Base-by-base conservation (phyloP, 1,139 yeast genomes). In the Citeromyces hawaiiensis region DNA sequence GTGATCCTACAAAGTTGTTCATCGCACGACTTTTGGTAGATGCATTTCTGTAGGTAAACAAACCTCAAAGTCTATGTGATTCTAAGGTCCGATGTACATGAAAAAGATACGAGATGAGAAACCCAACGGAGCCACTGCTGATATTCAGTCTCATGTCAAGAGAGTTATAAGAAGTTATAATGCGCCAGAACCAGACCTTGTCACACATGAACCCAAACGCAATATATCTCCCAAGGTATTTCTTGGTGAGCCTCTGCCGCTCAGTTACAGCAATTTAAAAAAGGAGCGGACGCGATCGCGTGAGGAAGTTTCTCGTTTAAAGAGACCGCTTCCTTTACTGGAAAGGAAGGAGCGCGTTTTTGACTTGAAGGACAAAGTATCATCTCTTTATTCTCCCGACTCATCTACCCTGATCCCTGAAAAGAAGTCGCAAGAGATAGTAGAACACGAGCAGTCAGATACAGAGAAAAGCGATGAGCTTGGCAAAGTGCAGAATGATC, bases 11-110 rank as follows among this genome's bases (percentile, higher is more conserved):
- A n/a, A n/a, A n/a, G n/a, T n/a, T n/a, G n/a, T 19, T 19, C 21
- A 4, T 29, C 9, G 32, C 32, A 29, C 32, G 32, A 29, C 32
- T n/a, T 29, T n/a, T 9, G 8, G 32, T 4, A 29, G 32, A 29
- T 29, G 32, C 15, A 9, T 29, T 29, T 29, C 9, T 29, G 32
- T 29, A 29, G 32, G 32, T 29, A 29, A 29, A 29, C 32, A 29
- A 29, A 29, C 32, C 32, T 29, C 32, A 29, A n/a, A n/a, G 13
- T 29, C 32, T 29, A 29, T 29, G 32, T 29, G 10, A 29, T 29
- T 9, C 6, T 5, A n/a, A 29, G 5, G 8, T 5, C 32, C 4
- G 9, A 14, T 29, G 21, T 19, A 4, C 21, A 5, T 29, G 32
- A 14, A 10, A 29, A 29, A 10, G 10, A 29, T n/a, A 14, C 32